Conservation (phyloP, 495 filamentous ascomycete species). For the Aspergillus heteromorphus region DNA sequence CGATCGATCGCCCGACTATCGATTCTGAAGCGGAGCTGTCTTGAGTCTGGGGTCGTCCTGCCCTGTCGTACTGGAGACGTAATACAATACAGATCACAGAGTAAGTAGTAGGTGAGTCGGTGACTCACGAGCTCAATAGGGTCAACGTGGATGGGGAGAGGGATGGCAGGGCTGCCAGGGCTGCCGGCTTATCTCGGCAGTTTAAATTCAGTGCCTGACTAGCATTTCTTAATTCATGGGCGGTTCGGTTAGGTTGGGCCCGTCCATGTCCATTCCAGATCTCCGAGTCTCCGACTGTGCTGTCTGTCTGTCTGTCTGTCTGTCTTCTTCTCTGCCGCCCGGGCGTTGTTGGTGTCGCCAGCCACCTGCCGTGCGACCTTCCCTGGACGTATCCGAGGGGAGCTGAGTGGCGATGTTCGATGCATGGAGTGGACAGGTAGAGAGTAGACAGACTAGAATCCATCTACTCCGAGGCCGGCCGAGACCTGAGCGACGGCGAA, state of each 20-base stretch:
- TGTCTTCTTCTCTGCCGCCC: conserved; percentile 4
- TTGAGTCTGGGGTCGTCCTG: background rate
- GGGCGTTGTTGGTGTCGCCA: conserved; percentile 2
- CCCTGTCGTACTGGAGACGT: background rate
- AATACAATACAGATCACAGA: background rate
- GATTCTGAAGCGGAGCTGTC: conserved; percentile 4
- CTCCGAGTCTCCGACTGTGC: too few relatives aligned
- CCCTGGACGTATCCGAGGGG: conserved; percentile 4
- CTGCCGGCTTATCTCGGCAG: background rate
- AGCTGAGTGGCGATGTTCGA: background rate
- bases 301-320: too few relatives aligned
- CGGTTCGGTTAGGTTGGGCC: too few relatives aligned
- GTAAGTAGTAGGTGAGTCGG: background rate
- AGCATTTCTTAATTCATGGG: too few relatives aligned
- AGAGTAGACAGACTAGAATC: too few relatives aligned
- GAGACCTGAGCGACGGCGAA: background rate
- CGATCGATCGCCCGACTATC: conserved; percentile 16
- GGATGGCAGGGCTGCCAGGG: background rate
- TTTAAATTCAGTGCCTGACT: background rate
- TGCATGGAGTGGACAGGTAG: background rate
- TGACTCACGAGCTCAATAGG: background rate
- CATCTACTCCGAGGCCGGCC: background rate
- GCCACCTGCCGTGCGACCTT: conserved; percentile 3
- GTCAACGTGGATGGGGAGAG: background rate
- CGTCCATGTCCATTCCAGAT: too few relatives aligned